A percentile compares a stretch with the other conserved stretches of the same genome.
Conservation (phyloP, 1,284 basidiomycete species). For the Moesziomyces sp. region DNA sequence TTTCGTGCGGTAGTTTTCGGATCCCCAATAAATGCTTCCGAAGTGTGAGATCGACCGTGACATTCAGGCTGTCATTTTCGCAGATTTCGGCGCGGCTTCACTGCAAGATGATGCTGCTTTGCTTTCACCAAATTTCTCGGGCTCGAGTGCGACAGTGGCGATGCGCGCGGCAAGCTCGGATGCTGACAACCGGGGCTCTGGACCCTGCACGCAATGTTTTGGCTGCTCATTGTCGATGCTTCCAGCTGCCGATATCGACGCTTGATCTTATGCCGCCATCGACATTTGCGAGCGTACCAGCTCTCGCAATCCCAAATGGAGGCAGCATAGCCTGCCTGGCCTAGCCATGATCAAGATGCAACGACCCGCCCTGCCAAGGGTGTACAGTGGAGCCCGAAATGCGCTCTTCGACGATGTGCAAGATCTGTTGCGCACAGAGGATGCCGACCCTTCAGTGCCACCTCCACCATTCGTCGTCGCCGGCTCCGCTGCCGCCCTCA, state of each 20-base stretch:
- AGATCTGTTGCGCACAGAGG: conserved; percentile 13
- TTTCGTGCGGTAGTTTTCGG: conserved; percentile 7
- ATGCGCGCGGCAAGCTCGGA: neutral
- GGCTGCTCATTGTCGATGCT: neutral
- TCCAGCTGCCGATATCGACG: no score
- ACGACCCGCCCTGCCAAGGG: conserved; percentile 20
- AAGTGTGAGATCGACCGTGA: neutral
- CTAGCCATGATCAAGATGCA: conserved; percentile 25
- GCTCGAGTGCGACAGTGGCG: neutral
- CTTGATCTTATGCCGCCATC: no score
- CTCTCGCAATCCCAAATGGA: neutral
- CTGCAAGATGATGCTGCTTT: conserved; percentile 33
- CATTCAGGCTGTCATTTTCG: neutral
- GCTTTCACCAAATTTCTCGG: neutral
- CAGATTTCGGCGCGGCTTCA: neutral
- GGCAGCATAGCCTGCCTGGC: neutral
- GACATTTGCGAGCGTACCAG: no score
- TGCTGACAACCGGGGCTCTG: neutral
- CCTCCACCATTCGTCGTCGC: conserved; percentile 23
- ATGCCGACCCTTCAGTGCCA: neutral
- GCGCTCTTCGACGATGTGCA: conserved; percentile 36
- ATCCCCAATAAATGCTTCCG: no score
- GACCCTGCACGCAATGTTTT: neutral
- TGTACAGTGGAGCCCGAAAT: conserved; percentile 24
- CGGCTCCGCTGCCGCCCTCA: conserved; percentile 11